Percentiles rank a stretch among this genome's conserved stretches.
Conservation (phyloP, 768 basidiomycete species). For the Clitopilus passeckerianus region DNA sequence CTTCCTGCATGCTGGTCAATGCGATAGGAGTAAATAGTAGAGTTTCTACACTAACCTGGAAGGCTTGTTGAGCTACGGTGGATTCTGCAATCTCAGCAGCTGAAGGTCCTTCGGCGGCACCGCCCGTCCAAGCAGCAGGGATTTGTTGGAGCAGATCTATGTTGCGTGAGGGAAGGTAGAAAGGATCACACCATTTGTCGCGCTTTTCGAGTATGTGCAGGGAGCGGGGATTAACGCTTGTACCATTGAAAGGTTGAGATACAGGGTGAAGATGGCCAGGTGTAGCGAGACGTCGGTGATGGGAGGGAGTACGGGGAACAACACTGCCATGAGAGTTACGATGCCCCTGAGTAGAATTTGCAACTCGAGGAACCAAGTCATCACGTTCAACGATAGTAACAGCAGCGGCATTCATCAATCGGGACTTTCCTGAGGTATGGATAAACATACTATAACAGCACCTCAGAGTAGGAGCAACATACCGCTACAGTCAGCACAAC, state of each 20-base stretch:
- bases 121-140: neutral
- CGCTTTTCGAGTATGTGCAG: neutral
- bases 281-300: neutral
- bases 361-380: neutral
- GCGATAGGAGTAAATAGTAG: neutral
- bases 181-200: neutral
- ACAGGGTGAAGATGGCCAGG: neutral
- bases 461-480: neutral
- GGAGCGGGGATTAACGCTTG: neutral
- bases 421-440: neutral
- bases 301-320: neutral
- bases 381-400: neutral
- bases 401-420: neutral
- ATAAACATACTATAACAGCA: neutral
- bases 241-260: neutral
- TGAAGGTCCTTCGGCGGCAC: neutral
- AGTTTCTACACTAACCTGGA: neutral
- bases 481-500: neutral
- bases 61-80: neutral
- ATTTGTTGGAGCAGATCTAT: neutral
- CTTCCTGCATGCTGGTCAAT: neutral
- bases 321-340: neutral
- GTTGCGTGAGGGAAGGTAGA: neutral
- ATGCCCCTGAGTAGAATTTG: neutral
- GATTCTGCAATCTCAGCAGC: neutral